These are phyloP conservation scores for Chrysanthemum makinoi DNA, from an alignment of 129 eudicot genomes.

Conservation along the genomic window DNA sequence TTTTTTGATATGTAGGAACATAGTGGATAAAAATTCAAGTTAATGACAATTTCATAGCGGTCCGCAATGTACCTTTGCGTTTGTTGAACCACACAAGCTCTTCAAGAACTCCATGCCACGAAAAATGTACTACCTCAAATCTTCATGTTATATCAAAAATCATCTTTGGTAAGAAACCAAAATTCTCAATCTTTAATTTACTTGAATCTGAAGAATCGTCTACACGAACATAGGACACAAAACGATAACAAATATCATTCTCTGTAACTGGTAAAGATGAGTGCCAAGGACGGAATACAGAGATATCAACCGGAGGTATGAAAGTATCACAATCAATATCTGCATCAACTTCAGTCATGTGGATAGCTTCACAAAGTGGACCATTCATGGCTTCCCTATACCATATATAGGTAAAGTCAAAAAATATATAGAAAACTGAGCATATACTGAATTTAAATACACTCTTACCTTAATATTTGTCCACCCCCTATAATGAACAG, in stretches of 20 bases:
- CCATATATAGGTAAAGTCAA: background rate
- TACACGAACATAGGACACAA: conserved; percentile 58
- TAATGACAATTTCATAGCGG: too few species aligned
- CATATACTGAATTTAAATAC: background rate
- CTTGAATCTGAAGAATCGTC: conserved; percentile 13
- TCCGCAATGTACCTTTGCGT: background rate
- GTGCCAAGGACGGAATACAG: conserved; percentile 63
- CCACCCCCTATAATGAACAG: conserved; percentile 85
- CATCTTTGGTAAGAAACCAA: conserved; percentile 35
- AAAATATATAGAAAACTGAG: background rate
- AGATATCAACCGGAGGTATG: conserved; percentile 56
- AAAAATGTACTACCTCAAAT: conserved; percentile 49
- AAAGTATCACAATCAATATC: conserved; percentile 63
- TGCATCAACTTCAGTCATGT: conserved; percentile 61
- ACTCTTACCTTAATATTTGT: conserved; percentile 52
- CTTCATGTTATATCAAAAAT: conserved; percentile 67
- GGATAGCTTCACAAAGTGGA: conserved; percentile 68
- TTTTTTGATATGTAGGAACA: too few species aligned
- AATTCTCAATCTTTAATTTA: conserved; percentile 23
- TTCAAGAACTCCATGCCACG: background rate
- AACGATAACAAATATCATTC: conserved; percentile 42
- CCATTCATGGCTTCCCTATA: conserved; percentile 74
- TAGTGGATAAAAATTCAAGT: too few species aligned
- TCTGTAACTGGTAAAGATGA: conserved; percentile 53
- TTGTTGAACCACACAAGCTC: background rate